Base-by-base conservation (phyloP, 495 filamentous ascomycete species). In the Glonium stellatum region DNA sequence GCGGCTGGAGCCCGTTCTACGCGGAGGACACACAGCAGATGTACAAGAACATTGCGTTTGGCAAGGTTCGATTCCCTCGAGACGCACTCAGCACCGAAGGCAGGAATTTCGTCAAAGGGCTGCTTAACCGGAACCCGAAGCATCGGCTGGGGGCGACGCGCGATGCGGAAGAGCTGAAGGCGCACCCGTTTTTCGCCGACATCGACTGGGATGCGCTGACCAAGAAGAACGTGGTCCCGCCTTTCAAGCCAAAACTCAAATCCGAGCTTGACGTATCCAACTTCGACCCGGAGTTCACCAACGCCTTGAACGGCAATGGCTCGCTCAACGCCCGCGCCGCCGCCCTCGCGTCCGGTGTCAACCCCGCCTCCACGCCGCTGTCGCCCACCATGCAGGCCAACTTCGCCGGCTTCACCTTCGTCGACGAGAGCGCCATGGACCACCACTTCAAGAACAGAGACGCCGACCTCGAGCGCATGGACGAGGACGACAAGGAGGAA, bases 41-140 rank as follows among this genome's bases (percentile, higher is more conserved):
- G 93, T 98, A 98, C 75, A 98, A 97, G 78, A 98, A 98, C 76
- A 98, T 98, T 60, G 95, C 92, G 0, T 97, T 97, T 70, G 93
- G 93, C 67, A 98, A 98, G 68, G 93, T 98, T 36, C 82, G 92
- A 60, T 98, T 98, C 75, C 93, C 93, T 15, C 83, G 90, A 57
- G 93, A 98, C 70, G 95, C 93, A 0, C 77, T 98, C 31, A 95
- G 89, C 61, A 85, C 88, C 19, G 93, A 98, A 72, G 93, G 93
- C 42, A 82, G 93, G 50, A 97, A 96, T 70, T 97, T 98, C 64
- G 93, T 98, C 67, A 98, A 98, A 76, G 93, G 93, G 25, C 77
- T 98, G 54, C 83, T 98, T 15, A 98, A 98, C 75, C 85, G 93
- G 62, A 98, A 98, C 68, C 95, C 93, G 51, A 93, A 89, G 76